Conservation (phyloP, 805 yeast species). For the Candida odintsovae region DNA sequence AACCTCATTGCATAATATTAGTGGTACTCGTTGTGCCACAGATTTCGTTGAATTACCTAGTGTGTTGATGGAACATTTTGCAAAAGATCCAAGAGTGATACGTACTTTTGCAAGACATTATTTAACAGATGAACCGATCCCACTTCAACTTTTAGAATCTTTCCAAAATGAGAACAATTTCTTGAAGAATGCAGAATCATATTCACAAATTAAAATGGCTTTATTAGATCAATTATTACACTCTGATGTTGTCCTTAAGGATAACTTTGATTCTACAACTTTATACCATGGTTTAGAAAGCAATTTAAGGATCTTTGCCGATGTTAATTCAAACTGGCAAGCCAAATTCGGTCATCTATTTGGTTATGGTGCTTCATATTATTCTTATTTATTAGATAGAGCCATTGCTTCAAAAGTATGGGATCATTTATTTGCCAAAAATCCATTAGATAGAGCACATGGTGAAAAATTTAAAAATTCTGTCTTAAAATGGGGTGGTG, state of each 20-base stretch:
- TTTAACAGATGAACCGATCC: slow-evolving; percentile 54
- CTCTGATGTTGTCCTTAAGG: slow-evolving; percentile 27
- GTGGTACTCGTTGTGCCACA: slow-evolving; percentile 93
- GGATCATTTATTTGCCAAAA: slow-evolving; percentile 59
- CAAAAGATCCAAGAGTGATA: slow-evolving; percentile 73
- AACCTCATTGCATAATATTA: slow-evolving; percentile 82
- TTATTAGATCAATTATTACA: slow-evolving; percentile 80
- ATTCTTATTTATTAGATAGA: slow-evolving; percentile 84
- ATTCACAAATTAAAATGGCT: slow-evolving; percentile 87
- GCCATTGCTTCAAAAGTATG: slow-evolving; percentile 89
- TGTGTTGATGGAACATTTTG: slow-evolving; percentile 92
- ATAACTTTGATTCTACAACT: slow-evolving; percentile 48
- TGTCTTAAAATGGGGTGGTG: slow-evolving; percentile 90
- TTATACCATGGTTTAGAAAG: slow-evolving; percentile 64
- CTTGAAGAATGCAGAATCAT: slow-evolving; percentile 66
- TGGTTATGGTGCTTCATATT: slow-evolving; percentile 92
- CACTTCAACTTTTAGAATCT: slow-evolving; percentile 41
- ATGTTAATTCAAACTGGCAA: slow-evolving; percentile 76
- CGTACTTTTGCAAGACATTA: slow-evolving; percentile 65
- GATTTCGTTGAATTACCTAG: slow-evolving; percentile 97
- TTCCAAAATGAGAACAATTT: slow-evolving; percentile 47
- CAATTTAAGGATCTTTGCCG: slow-evolving; percentile 56
- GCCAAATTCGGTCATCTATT: slow-evolving; percentile 91
- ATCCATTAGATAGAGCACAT: slow-evolving; percentile 67
- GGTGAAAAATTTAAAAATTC: slow-evolving; percentile 70